Evolutionary conservation across 345 rosid species (phyloP), one percentile per base, ranked within the genome.

Genomic region (Hibiscus tridactylites): DNA sequence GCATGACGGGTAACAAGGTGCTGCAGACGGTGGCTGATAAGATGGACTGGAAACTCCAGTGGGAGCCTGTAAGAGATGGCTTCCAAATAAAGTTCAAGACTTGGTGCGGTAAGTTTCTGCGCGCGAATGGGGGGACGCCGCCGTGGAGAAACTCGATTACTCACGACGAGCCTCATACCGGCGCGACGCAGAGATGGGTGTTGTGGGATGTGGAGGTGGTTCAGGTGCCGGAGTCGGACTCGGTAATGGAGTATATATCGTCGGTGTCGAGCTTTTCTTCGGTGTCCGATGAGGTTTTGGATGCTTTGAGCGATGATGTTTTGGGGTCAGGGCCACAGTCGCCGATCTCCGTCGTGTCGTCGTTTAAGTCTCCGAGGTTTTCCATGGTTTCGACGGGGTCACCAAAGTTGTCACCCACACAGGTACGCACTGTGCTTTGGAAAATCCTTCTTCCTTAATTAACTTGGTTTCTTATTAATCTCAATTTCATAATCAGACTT

Each of bases 141-240:
- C 98, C 97, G 67, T 93, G 98, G 98, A 84, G 98, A 49, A 91
- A 91, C 83, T 78, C 96, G 59, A 79, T 91, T 21, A 93, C 97
- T 44, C 97, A 93, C 71, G 98, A 93, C 54, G 92, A 89, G n/a
- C 97, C 97, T 46, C 83, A 80, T 21, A 73, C 81, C 26, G 79
- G 85, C 0, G 74, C 90, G 29, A 87, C 91, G 11, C 81, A 75
- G 78, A 76, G 81, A 50, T 93, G 97, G 98, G 73, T 91, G 53
- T 49, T 93, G 12, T 91, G 93, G 98, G 98, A 88, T 61, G 87
- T 93, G 70, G 86, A 85, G 72, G 77, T 65, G 8, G 81, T 81
- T 67, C 78, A 82, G 52, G 81, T 44, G 31, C 66, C 71, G n/a
- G 88, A 81, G 52, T 39, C 64, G 6, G 33, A 24, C 12, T 58